Evolutionary conservation across 2,329 filamentous ascomycete species (phyloP).

Genomic region (Fusarium scirpi): DNA sequence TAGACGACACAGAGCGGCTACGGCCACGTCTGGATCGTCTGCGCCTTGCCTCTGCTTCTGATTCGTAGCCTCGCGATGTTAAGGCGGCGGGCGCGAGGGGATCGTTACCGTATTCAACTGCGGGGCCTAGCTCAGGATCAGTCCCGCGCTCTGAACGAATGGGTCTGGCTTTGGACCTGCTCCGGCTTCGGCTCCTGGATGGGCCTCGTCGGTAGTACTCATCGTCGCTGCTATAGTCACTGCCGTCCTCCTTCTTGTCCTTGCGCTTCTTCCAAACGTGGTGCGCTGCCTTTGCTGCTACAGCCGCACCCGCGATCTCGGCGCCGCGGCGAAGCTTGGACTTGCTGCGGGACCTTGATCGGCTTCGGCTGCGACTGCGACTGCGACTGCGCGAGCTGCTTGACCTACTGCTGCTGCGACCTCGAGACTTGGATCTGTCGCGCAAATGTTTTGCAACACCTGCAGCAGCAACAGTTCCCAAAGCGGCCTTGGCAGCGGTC

Average conservation of each 20-base stretch:
- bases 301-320: conserved; percentile 70
- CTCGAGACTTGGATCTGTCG: conserved; percentile 61
- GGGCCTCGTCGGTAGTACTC: conserved; percentile 53
- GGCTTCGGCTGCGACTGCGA: conserved; percentile 23
- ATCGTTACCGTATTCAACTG: conserved; percentile 74
- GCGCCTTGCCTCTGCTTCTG: conserved; percentile 60
- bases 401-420: conserved; percentile 38
- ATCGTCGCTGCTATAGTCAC: conserved; percentile 51
- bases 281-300: conserved; percentile 70
- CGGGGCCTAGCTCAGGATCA: conserved; percentile 73
- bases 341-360: conserved; percentile 55
- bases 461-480: conserved; percentile 68
- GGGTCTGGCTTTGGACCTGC: conserved; percentile 65
- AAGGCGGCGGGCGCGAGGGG: conserved; percentile 61
- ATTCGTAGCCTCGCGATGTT: conserved; percentile 58
- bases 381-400: conserved; percentile 41
- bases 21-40: conserved; percentile 55
- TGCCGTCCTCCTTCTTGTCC: conserved; percentile 69
- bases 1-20: conserved; percentile 50
- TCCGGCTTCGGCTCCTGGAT: conserved; percentile 56
- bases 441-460: conserved; percentile 69
- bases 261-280: conserved; percentile 71
- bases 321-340: conserved; percentile 65
- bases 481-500: conserved; percentile 66
- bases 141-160: conserved; percentile 63